A percentile compares a stretch with the other conserved stretches of the same genome.
Evolutionary conservation across 169 alveolate species (phyloP).

Genomic region (Plasmodium malariae): DNA sequence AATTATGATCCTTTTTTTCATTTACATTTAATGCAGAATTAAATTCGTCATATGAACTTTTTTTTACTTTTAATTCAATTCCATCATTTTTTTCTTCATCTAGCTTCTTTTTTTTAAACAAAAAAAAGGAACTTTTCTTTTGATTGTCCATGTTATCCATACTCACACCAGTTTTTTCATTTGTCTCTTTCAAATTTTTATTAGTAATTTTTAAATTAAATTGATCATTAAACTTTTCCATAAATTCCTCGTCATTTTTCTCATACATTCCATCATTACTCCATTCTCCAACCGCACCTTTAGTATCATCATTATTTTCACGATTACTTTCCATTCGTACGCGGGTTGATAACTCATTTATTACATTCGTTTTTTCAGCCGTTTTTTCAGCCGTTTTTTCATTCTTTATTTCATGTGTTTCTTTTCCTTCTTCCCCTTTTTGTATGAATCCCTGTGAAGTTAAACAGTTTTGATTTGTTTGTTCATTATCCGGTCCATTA

Average conservation of each 20-base stretch:
- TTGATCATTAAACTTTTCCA: background rate
- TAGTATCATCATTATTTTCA: background rate
- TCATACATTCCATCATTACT: no score
- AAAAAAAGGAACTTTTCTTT: background rate
- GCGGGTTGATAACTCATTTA: background rate
- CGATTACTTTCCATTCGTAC: background rate
- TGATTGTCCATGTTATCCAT: background rate
- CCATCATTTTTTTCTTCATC: conserved; percentile 7
- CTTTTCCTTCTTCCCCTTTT: no score
- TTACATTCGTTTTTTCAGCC: background rate
- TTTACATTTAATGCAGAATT: conserved; percentile 16
- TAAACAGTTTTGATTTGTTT: no score
- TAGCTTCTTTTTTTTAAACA: conserved; percentile 22
- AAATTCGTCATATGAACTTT: conserved; percentile 12
- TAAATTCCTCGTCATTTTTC: background rate
- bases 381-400: no score
- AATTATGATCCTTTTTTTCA: background rate
- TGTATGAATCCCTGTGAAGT: no score
- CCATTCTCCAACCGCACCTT: background rate
- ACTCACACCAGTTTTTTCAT: background rate
- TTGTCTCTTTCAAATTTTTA: background rate
- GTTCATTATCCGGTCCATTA: conserved; percentile 8
- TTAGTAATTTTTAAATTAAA: conserved; percentile 5
- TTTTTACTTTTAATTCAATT: background rate
- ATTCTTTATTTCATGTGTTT: no score